phyloP scores from a whole-genome alignment of 176 grass and related monocot species.

The Saccharum officinarum region DNA sequence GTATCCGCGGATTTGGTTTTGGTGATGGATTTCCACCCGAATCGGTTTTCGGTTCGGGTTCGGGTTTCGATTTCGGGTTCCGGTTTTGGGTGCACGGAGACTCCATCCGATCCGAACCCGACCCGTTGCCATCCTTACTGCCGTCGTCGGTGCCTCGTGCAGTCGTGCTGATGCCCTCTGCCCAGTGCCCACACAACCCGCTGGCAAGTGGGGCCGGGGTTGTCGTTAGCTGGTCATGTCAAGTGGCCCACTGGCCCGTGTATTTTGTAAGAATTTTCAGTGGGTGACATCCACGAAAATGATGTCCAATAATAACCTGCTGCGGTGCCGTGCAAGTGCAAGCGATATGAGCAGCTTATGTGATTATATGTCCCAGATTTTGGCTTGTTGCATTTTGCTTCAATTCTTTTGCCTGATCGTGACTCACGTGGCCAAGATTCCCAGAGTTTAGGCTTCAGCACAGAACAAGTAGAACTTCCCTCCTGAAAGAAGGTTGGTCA shows the following conservation, averaged over 20 bases:
- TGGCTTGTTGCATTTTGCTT: background rate
- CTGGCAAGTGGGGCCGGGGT: background rate
- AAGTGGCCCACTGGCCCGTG: background rate
- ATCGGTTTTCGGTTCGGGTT: too few species aligned
- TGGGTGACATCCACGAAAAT: background rate
- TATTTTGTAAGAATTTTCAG: background rate
- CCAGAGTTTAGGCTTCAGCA: background rate
- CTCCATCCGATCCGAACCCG: too few species aligned
- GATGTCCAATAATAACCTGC: background rate
- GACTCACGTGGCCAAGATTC: background rate
- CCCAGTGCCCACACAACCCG: background rate
- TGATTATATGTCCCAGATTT: background rate
- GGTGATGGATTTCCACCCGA: too few species aligned
- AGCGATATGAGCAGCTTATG: background rate
- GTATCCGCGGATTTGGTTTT: too few species aligned
- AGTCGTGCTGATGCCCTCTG: background rate
- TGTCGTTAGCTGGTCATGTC: background rate
- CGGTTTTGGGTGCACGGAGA: too few species aligned
- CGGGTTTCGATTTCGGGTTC: too few species aligned
- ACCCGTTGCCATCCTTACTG: too few species aligned
- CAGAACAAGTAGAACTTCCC: background rate
- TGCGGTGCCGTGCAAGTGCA: background rate
- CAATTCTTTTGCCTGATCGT: background rate
- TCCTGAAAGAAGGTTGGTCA: background rate
- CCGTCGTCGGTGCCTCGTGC: too few species aligned